These are phyloP conservation scores for Conringia planisiliqua DNA, from an alignment of 345 rosid species.

Conservation along the genomic window DNA sequence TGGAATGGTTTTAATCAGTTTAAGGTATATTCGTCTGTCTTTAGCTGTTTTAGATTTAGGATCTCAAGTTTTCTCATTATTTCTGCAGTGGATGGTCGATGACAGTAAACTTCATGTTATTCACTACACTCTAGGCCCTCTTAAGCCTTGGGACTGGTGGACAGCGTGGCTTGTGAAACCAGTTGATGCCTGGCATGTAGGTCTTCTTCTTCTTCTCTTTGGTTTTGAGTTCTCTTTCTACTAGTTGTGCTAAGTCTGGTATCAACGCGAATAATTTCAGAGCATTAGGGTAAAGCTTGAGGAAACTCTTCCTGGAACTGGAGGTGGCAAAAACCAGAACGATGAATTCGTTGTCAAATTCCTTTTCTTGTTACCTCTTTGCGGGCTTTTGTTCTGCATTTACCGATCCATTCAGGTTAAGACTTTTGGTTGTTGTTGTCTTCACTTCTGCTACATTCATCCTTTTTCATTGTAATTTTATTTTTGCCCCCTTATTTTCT, in stretches of 20 bases:
- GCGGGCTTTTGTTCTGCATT: conserved; percentile 43
- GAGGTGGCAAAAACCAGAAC: conserved; percentile 74
- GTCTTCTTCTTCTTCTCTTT: conserved; percentile 14
- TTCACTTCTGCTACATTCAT: neutral
- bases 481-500: neutral
- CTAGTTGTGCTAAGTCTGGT: neutral
- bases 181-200: conserved; percentile 96
- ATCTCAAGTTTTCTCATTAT: conserved; percentile 16
- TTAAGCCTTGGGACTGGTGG: conserved; percentile 99
- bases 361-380: conserved; percentile 71
- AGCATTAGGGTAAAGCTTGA: conserved; percentile 62
- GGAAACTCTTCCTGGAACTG: conserved; percentile 90
- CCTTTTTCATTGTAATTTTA: neutral
- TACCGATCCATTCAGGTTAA: conserved; percentile 31
- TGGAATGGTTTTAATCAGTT: neutral
- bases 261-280: conserved; percentile 35
- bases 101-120: conserved; percentile 83
- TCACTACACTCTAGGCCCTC: conserved; percentile 96
- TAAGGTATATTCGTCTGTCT: neutral
- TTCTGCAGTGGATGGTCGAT: conserved; percentile 94
- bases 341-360: conserved; percentile 61
- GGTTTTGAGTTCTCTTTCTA: conserved; percentile 7
- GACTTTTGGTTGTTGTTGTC: neutral
- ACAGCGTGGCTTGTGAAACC: conserved; percentile 97
- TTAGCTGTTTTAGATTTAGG: conserved; percentile 1